These are phyloP conservation scores for Arctium lappa DNA, from an alignment of 129 eudicot species.

Conservation along the genomic window DNA sequence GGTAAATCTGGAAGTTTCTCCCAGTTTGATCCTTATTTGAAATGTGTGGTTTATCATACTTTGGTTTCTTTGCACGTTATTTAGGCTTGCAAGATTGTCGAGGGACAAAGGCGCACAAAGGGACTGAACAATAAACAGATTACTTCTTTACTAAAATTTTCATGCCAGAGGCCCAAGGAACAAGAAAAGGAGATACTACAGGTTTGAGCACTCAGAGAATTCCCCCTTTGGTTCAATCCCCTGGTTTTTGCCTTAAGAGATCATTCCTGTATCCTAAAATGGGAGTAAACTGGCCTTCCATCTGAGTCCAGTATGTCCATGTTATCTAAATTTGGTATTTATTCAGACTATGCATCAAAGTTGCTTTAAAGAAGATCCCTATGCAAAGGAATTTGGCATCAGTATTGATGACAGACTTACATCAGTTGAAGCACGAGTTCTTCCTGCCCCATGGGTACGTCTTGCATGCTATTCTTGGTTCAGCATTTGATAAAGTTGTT, in stretches of 20 bases:
- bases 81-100: conserved; percentile 85
- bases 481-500: neutral
- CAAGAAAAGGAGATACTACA: conserved; percentile 66
- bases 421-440: conserved; percentile 71
- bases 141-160: conserved; percentile 60
- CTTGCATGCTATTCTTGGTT: neutral
- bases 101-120: conserved; percentile 82
- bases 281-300: neutral
- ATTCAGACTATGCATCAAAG: conserved; percentile 61
- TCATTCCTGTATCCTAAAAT: neutral
- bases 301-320: too few species aligned
- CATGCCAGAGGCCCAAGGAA: conserved; percentile 73
- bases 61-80: neutral
- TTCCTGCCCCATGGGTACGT: conserved; percentile 82
- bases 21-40: neutral
- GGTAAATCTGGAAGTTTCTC: conserved; percentile 28
- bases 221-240: neutral
- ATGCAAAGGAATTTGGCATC: conserved; percentile 66
- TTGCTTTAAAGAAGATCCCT: conserved; percentile 60
- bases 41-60: neutral
- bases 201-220: conserved; percentile 32
- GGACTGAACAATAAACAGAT: conserved; percentile 73
- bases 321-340: neutral
- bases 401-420: conserved; percentile 56
- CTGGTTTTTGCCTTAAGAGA: neutral